phyloP scores from a whole-genome alignment of 2,329 filamentous ascomycete species.

The Fusarium sarcochroum region DNA sequence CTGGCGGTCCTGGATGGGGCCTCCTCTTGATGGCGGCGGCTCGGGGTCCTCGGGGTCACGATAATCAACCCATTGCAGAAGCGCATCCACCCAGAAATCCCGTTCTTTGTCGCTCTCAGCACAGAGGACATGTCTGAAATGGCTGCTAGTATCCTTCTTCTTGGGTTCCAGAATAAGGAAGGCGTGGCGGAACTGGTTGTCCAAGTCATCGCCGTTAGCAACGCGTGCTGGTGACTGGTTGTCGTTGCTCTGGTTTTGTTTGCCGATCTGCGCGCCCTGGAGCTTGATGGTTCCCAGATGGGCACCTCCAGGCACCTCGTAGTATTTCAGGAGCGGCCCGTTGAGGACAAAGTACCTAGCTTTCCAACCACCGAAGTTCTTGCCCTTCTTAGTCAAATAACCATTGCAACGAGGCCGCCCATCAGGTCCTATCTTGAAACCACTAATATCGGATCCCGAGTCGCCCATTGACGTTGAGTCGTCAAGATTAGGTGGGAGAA shows the following conservation, averaged over 20 bases:
- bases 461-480: slow-evolving; percentile 59
- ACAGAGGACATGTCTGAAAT: slow-evolving; percentile 94
- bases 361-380: slow-evolving; percentile 99
- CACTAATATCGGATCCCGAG: slow-evolving; percentile 44
- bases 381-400: slow-evolving; percentile 95
- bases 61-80: slow-evolving; percentile 90
- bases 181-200: slow-evolving; percentile 96
- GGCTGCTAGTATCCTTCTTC: slow-evolving; percentile 89
- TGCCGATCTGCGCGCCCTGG: slow-evolving; percentile 91
- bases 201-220: slow-evolving; percentile 76
- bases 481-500: slow-evolving; percentile 73
- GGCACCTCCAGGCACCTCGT: slow-evolving; percentile 89
- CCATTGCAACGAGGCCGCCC: slow-evolving; percentile 83
- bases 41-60: slow-evolving; percentile 70
- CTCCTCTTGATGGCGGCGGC: slow-evolving; percentile 46
- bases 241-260: slow-evolving; percentile 73
- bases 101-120: slow-evolving; percentile 94
- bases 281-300: slow-evolving; percentile 96
- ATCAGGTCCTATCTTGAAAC: slow-evolving; percentile 67
- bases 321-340: slow-evolving; percentile 83
- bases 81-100: slow-evolving; percentile 91
- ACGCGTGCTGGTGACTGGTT: slow-evolving; percentile 72
- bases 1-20: slow-evolving; percentile 57
- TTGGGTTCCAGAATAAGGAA: slow-evolving; percentile 97
- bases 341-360: slow-evolving; percentile 77